Conservation (phyloP, 305 asterid species). For the Plantago rigida region DNA sequence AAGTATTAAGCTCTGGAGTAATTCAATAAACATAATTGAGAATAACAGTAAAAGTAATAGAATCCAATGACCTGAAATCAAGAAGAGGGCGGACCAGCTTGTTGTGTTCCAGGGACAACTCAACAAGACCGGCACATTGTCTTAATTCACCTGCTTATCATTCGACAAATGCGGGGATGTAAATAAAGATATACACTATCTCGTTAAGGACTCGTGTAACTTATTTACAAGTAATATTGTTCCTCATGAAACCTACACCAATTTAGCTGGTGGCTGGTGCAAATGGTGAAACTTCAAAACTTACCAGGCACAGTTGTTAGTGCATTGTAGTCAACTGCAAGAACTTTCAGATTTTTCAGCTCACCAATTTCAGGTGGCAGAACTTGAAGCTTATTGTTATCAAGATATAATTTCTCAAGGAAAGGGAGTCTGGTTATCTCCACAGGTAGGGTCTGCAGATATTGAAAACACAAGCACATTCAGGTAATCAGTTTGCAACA, state of each 20-base stretch:
- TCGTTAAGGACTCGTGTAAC: conserved; percentile 12
- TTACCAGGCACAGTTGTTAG: conserved; percentile 90
- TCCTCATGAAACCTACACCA: conserved; percentile 11
- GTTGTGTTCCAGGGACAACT: conserved; percentile 97
- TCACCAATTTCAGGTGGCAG: conserved; percentile 96
- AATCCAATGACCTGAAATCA: conserved; percentile 82
- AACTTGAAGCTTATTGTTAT: conserved; percentile 70
- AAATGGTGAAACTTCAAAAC: conserved; percentile 25
- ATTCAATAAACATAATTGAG: conserved; percentile 7
- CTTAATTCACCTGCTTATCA: conserved; percentile 69
- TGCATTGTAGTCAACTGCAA: conserved; percentile 81
- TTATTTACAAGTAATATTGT: conserved; percentile 8
- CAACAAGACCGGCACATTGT: conserved; percentile 77
- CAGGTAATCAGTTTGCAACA: conserved; percentile 23
- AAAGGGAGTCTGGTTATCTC: conserved; percentile 80
- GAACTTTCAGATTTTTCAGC: conserved; percentile 80
- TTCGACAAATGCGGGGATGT: conserved; percentile 21
- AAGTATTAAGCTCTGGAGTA: conserved; percentile 37
- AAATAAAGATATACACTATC: conserved; percentile 16
- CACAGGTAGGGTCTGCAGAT: conserved; percentile 68
- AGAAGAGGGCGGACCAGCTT: conserved; percentile 96
- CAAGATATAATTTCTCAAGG: conserved; percentile 91
- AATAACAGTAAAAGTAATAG: conserved; percentile 11
- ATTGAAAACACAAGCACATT: conserved; percentile 24
- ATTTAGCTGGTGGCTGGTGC: conserved; percentile 12